A percentile compares a stretch with the other conserved stretches of the same genome.
Evolutionary conservation across 2,329 filamentous ascomycete species (phyloP).

Genomic region (Exophiala xenobiotica): DNA sequence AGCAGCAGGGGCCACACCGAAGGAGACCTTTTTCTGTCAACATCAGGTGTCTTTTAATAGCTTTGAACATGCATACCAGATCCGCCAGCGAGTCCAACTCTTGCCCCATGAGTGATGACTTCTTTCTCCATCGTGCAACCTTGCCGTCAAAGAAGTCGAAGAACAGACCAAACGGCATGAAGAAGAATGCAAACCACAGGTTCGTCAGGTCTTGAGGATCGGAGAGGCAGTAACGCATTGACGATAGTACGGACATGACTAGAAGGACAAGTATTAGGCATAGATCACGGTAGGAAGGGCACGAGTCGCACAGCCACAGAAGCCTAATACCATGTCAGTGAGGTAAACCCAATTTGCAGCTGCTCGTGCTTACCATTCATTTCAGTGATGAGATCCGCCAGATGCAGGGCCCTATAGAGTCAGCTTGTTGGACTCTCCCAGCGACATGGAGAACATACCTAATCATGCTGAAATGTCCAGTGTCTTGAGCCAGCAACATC

Average conservation of each 20-base stretch:
- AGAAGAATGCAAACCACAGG: constrained; percentile 77
- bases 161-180: constrained; percentile 91
- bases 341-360: background rate
- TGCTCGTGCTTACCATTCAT: constrained; percentile 43
- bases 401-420: constrained; percentile 44
- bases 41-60: constrained; percentile 1
- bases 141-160: constrained; percentile 98
- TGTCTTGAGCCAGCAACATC: constrained; percentile 47
- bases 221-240: constrained; percentile 85
- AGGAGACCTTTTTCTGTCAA: constrained; percentile 69
- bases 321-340: constrained; percentile 37
- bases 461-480: constrained; percentile 53
- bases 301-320: constrained; percentile 47
- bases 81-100: constrained; percentile 95
- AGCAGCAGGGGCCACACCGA: constrained; percentile 84
- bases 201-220: constrained; percentile 64
- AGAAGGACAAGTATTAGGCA: constrained; percentile 9
- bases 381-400: constrained; percentile 52
- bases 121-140: constrained; percentile 92
- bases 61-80: constrained; percentile 62
- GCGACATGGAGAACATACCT: constrained; percentile 34
- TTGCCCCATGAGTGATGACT: constrained; percentile 96
- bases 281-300: constrained; percentile 24
- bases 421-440: background rate
- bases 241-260: constrained; percentile 94